Evolutionary conservation across 2,329 filamentous ascomycete genomes (phyloP), one percentile per base, ranked within the genome.

Genomic region (Cryphonectria parasitica): DNA sequence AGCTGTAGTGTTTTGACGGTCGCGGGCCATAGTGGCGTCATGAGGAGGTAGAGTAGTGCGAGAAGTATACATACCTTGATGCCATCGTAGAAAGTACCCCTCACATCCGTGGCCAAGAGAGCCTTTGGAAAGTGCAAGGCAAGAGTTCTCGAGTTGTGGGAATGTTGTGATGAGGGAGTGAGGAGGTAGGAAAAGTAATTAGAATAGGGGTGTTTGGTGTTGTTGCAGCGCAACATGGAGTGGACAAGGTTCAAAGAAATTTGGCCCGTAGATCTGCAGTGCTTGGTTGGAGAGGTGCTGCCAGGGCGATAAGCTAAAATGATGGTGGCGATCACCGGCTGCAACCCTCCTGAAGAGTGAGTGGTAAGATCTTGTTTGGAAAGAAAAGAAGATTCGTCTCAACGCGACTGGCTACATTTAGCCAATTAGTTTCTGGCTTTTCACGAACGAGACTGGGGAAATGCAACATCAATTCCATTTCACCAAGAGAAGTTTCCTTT

Each of bases 41-140:
- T 7, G 45, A 49, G 10, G 25, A 41, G 25, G 41, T 19, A 4
- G 11, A 19, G 13, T 34, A 52, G 6, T 67, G 60, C 36, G 2
- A 31, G 36, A 34, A 22, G 28, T 3, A 31, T 6, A 4, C 76
- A 43, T 76, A 79, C 77, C 77, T 78, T 73, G 77, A 79, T 69
- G 71, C 71, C 71, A 72, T 72, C 28, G 62, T 69, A 36, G 63
- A 31, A 41, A 28, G 41, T 65, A 56, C 39, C 36, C 68, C 70
- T 72, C 64, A 72, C 68, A 70, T 70, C 64, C 54, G 70, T 65
- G n/a, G 64, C 61, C 54, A 43, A 60, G 31, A 41, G n/a, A 43
- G 43, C 43, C 2, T 28, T 28, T 49, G 28, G 36, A 19, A 17
- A 41, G 13, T 65, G 45, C 63, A 41, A 31, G 28, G 22, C 45